Base-by-base conservation (phyloP, 2,329 filamentous ascomycete species). In the Calonectria crousiana region DNA sequence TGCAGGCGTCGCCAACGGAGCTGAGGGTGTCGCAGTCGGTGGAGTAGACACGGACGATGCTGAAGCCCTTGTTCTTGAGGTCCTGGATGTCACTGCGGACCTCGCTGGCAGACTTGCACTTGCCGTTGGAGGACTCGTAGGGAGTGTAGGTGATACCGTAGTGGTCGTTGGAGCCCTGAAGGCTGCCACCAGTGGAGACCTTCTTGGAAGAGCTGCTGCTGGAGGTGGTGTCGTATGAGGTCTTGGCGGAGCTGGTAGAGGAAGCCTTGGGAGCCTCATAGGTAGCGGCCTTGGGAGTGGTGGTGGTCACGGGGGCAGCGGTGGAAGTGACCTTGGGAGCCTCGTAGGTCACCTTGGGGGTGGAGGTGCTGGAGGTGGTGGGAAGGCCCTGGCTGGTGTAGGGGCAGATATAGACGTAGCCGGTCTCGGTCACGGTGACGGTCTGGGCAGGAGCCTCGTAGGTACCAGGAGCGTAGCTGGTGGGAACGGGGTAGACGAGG, bases 21-120 rank as follows among this genome's bases (percentile, higher is more conserved):
- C 92, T 86, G 75, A 98, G 93, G 70, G 93, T 93, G 86, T 91
- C 89, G 90, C 96, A 98, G 90, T 98, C 96, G 79, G 95, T 96
- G 77, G 93, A 95, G 92, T 98, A 98, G 83, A 97, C 89, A 85
- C 96, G 96, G 84, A 96, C 84, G 65, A 90, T 88, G 77, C 86
- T 86, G 90, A 96, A 95, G 74, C 94, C 94, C 77, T 91, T 90
- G 68, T 80, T 65, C 81, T 92, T 90, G 82, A 96, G 93, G 74
- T 84, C 78, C 49, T 85, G 83, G 78, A 96, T 89, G 78, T 96
- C 93, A 30, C 80, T 69, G 75, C 88, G 83, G 73, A 96, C 91
- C 62, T 90, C 84, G n/a, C 76, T 76, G 75, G 89, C 85, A 74
- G 83, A 82, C 91, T 94, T 95, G 92, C 95, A 96, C 64, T 86